Percentiles rank a stretch among this genome's conserved stretches.
Evolutionary conservation across 1,284 basidiomycete genomes (phyloP).

Genomic region (Cutaneotrichosporon mucoides): DNA sequence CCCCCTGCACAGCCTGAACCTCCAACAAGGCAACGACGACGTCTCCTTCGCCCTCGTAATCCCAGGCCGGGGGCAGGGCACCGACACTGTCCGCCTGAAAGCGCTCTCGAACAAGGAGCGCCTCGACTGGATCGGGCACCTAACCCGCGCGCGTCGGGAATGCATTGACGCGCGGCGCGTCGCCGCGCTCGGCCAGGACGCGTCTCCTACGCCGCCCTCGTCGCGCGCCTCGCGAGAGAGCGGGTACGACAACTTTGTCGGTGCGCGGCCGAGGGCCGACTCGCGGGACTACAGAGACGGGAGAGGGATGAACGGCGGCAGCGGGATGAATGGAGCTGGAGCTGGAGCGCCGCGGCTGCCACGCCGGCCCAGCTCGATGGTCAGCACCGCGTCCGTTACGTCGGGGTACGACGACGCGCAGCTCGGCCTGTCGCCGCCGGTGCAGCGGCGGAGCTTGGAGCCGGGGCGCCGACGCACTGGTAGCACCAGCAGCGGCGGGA

Average conservation of each 20-base stretch:
- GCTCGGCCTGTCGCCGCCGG: neutral
- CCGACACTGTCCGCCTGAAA: conserved; percentile 13
- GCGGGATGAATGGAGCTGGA: too few species aligned
- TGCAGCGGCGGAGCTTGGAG: neutral
- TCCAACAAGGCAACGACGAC: conserved; percentile 55
- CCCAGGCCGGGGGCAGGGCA: neutral
- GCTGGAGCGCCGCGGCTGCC: too few species aligned
- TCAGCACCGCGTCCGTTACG: neutral
- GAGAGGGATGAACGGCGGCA: too few species aligned
- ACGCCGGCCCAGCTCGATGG: neutral
- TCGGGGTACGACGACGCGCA: conserved; percentile 7
- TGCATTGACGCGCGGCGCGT: conserved; percentile 5
- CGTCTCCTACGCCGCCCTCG: too few species aligned
- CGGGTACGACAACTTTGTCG: too few species aligned
- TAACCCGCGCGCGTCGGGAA: conserved; percentile 9
- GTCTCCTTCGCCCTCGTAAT: conserved; percentile 57
- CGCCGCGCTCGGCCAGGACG: neutral
- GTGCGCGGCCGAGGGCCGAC: too few species aligned
- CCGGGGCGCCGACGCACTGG: too few species aligned
- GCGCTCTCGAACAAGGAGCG: conserved; percentile 14
- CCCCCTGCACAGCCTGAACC: conserved; percentile 41
- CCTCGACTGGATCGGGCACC: conserved; percentile 27
- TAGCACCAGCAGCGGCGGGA: too few species aligned
- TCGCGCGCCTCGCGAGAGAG: too few species aligned
- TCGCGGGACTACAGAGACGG: too few species aligned